Evolutionary conservation across 768 basidiomycete species (phyloP).

Genomic region (Russula sp.): DNA sequence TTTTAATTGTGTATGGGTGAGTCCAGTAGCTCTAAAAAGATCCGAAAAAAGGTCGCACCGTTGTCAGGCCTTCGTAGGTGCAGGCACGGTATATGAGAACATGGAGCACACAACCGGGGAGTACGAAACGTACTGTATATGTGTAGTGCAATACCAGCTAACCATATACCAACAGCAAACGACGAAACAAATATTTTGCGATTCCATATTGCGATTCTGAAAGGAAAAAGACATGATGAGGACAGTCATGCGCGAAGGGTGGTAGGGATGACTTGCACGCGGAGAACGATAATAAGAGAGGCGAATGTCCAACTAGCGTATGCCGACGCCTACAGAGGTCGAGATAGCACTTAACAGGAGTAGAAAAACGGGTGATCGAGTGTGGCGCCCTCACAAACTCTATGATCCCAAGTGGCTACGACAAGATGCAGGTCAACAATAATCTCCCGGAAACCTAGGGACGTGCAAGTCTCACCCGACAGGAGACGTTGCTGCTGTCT

Average conservation of each 20-base stretch:
- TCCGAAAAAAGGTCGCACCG: not conserved
- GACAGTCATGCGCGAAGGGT: too few relatives aligned
- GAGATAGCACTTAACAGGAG: not conserved
- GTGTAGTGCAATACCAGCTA: not conserved
- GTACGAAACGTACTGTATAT: not conserved
- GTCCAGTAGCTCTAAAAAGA: not conserved
- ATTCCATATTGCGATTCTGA: slow-evolving; percentile 7
- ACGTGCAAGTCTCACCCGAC: not conserved
- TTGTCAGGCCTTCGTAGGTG: not conserved
- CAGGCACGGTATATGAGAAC: not conserved
- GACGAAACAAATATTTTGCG: not conserved
- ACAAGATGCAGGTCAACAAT: too few relatives aligned
- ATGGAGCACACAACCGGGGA: not conserved
- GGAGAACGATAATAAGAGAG: slow-evolving; percentile 1
- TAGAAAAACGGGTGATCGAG: not conserved
- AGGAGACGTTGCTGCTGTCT: not conserved
- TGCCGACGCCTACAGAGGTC: not conserved
- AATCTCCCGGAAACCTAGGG: too few relatives aligned
- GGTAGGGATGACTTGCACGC: not conserved
- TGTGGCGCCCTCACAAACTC: not conserved
- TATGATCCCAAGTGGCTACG: not conserved
- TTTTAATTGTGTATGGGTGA: not conserved
- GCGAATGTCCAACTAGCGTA: not conserved
- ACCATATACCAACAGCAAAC: not conserved
- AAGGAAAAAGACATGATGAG: not conserved